These are phyloP conservation scores for Xylaria sp. DNA, from an alignment of 2,329 filamentous ascomycete species.

Conservation along the genomic window DNA sequence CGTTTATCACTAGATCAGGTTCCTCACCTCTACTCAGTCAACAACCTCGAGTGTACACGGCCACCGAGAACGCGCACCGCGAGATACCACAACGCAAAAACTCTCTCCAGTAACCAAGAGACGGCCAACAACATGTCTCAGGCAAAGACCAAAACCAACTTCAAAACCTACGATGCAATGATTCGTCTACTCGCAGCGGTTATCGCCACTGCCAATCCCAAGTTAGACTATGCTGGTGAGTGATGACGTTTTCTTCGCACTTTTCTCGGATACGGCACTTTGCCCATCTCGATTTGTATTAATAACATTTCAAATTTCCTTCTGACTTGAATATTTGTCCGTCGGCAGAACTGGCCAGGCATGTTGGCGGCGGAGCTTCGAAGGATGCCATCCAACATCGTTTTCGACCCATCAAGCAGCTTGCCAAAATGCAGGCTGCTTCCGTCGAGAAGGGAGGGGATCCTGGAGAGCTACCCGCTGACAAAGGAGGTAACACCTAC, in stretches of 20 bases:
- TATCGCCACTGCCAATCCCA: conserved; percentile 59
- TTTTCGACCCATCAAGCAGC: conserved; percentile 46
- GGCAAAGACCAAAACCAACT: conserved; percentile 52
- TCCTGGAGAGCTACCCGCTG: conserved; percentile 42
- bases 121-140: conserved; percentile 48
- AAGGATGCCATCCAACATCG: conserved; percentile 46
- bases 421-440: conserved; percentile 44
- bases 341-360: conserved; percentile 32
- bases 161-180: conserved; percentile 64
- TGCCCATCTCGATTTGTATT: neutral
- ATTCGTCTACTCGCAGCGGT: conserved; percentile 66
- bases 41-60: neutral
- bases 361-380: conserved; percentile 43
- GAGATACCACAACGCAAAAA: neutral
- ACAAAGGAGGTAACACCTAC: conserved; percentile 47
- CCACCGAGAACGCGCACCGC: neutral
- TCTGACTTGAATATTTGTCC: conserved; percentile 15
- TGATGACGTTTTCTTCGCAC: neutral
- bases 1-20: neutral
- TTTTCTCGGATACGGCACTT: neutral
- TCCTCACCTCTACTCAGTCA: neutral
- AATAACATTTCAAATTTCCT: neutral
- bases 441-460: conserved; percentile 41
- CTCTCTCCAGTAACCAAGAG: neutral
- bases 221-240: conserved; percentile 68